Percentiles rank a stretch among this genome's conserved stretches.
These are phyloP conservation scores for Sugiyamaella valdiviana DNA, from an alignment of 805 yeast genomes.

Conservation along the genomic window DNA sequence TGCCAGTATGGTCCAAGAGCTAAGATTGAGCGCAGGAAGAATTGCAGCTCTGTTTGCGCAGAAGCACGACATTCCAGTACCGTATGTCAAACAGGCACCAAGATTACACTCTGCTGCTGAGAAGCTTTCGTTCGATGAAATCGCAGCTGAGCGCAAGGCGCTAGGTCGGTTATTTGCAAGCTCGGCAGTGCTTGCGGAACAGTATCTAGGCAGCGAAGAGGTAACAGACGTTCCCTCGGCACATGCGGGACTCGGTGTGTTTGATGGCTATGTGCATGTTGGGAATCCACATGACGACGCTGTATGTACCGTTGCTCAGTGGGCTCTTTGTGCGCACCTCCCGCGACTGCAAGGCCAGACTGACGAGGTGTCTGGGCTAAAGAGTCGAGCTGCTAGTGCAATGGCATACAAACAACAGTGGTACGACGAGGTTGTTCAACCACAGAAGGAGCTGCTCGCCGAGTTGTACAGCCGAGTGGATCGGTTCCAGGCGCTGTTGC, in stretches of 20 bases:
- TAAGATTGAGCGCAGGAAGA: slow-evolving; percentile 31
- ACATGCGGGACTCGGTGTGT: slow-evolving; percentile 28
- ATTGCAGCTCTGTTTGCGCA: slow-evolving; percentile 27
- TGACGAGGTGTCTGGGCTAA: background rate
- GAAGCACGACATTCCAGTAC: slow-evolving; percentile 24
- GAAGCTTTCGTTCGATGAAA: slow-evolving; percentile 13
- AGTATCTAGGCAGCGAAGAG: slow-evolving; percentile 23
- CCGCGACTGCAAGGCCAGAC: background rate
- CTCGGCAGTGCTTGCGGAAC: slow-evolving; percentile 7
- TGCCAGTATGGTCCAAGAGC: slow-evolving; percentile 16
- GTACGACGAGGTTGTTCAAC: background rate
- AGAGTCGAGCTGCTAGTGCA: background rate
- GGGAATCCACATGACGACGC: slow-evolving; percentile 25
- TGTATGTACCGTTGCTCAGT: slow-evolving; percentile 29
- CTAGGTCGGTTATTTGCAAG: background rate
- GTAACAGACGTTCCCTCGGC: slow-evolving; percentile 23
- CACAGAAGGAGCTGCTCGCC: slow-evolving; percentile 17
- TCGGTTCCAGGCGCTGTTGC: slow-evolving; percentile 13
- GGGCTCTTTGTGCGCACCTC: slow-evolving; percentile 18
- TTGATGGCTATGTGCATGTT: slow-evolving; percentile 26
- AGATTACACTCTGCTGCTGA: slow-evolving; percentile 28
- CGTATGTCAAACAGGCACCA: slow-evolving; percentile 28
- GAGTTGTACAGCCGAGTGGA: slow-evolving; percentile 27
- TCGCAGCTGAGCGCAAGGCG: background rate
- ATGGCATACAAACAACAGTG: background rate